Conservation (phyloP, 2,329 filamentous ascomycete species). For the Gnomoniopsis sp. region DNA sequence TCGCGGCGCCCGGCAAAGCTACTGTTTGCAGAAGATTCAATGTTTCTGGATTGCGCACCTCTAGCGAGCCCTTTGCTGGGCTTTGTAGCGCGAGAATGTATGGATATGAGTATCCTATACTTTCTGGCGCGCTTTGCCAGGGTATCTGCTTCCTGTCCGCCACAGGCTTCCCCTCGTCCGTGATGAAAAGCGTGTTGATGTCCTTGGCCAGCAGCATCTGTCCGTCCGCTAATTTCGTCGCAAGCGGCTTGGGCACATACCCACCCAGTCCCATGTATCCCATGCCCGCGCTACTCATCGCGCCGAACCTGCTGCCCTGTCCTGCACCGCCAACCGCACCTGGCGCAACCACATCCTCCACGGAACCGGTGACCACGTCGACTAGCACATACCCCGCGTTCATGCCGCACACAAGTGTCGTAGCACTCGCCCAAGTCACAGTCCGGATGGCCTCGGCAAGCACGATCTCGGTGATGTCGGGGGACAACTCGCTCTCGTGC, state of each 20-base stretch:
- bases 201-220: conserved; percentile 95
- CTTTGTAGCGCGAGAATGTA: conserved; percentile 87
- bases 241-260: conserved; percentile 86
- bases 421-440: conserved; percentile 86
- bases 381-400: conserved; percentile 89
- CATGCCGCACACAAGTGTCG: conserved; percentile 83
- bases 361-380: conserved; percentile 70
- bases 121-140: conserved; percentile 84
- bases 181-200: conserved; percentile 90
- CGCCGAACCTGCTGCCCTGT: conserved; percentile 73
- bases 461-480: conserved; percentile 71
- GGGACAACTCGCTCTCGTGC: conserved; percentile 82
- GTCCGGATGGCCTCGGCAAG: conserved; percentile 82
- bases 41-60: conserved; percentile 90
- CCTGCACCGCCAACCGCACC: conserved; percentile 65
- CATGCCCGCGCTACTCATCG: conserved; percentile 82
- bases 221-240: conserved; percentile 75
- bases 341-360: conserved; percentile 76
- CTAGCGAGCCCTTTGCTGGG: conserved; percentile 76
- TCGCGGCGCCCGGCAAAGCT: conserved; percentile 73
- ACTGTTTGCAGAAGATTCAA: conserved; percentile 86
- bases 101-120: conserved; percentile 93
- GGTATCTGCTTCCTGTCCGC: conserved; percentile 80
- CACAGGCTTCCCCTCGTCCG: conserved; percentile 74
- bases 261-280: conserved; percentile 94